phyloP scores from a whole-genome alignment of 306 rosid species.

The Abrus precatorius region DNA sequence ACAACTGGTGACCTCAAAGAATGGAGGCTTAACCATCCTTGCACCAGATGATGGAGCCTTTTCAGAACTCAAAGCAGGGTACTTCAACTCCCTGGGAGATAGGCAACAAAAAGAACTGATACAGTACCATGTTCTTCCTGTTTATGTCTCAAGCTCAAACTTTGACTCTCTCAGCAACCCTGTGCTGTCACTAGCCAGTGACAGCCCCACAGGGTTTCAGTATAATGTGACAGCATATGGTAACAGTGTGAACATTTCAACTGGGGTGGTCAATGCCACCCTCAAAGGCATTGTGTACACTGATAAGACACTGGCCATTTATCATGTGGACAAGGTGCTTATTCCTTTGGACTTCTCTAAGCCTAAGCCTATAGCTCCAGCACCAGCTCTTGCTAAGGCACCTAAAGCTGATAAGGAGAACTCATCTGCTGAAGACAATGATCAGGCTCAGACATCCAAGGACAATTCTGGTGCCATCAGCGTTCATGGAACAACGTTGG shows the following conservation, averaged over 20 bases:
- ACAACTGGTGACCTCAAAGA: slow-evolving; percentile 59
- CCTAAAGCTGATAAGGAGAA: slow-evolving; percentile 61
- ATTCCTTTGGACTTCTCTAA: slow-evolving; percentile 63
- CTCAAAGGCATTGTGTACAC: slow-evolving; percentile 66
- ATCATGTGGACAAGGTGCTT: slow-evolving; percentile 66
- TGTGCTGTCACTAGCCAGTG: slow-evolving; percentile 66
- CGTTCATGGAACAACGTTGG: slow-evolving; percentile 23
- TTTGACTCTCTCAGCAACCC: slow-evolving; percentile 74
- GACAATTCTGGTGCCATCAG: slow-evolving; percentile 39
- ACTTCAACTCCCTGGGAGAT: slow-evolving; percentile 61
- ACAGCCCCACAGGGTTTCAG: slow-evolving; percentile 55
- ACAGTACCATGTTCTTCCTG: slow-evolving; percentile 66
- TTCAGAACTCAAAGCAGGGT: slow-evolving; percentile 64
- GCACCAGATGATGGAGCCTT: slow-evolving; percentile 71
- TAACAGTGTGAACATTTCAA: slow-evolving; percentile 65
- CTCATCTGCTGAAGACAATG: slow-evolving; percentile 47
- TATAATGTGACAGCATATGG: slow-evolving; percentile 71
- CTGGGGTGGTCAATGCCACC: slow-evolving; percentile 64
- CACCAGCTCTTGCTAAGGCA: slow-evolving; percentile 52
- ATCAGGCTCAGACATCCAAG: slow-evolving; percentile 38
- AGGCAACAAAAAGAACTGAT: slow-evolving; percentile 63
- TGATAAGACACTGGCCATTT: slow-evolving; percentile 70
- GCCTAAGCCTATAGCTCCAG: slow-evolving; percentile 62
- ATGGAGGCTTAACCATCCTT: slow-evolving; percentile 62
- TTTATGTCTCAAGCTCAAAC: slow-evolving; percentile 62